phyloP scores from a whole-genome alignment of 2,329 filamentous ascomycete species.

The Coccinonectria pachysandricola region DNA sequence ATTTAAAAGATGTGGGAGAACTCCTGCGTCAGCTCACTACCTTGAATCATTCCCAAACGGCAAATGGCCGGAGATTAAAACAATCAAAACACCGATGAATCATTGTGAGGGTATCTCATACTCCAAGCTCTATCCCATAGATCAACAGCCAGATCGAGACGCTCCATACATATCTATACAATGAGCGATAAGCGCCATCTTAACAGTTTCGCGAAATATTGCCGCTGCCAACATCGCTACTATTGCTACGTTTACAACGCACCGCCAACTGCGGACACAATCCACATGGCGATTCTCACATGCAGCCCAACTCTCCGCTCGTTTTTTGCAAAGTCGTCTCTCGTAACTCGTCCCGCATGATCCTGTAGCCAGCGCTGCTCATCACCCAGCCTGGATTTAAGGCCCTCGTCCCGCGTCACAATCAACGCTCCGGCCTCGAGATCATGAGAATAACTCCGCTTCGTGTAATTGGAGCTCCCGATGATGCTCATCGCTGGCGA shows the following conservation, averaged over 20 bases:
- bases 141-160: too few species aligned
- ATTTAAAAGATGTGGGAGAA: too few species aligned
- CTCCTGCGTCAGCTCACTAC: too few species aligned
- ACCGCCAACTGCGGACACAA: constrained; percentile 75
- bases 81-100: too few species aligned
- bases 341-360: constrained; percentile 56
- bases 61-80: too few species aligned
- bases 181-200: too few species aligned
- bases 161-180: too few species aligned
- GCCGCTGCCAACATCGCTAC: background rate
- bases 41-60: too few species aligned
- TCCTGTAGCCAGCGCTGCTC: constrained; percentile 76
- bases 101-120: too few species aligned
- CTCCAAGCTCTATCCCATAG: too few species aligned
- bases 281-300: constrained; percentile 87
- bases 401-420: constrained; percentile 62
- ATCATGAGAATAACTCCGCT: constrained; percentile 84
- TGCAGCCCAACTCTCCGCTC: constrained; percentile 79
- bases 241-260: too few species aligned
- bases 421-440: constrained; percentile 83
- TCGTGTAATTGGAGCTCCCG: constrained; percentile 92
- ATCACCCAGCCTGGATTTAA: constrained; percentile 64
- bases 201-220: too few species aligned
- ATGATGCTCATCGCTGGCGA: constrained; percentile 72
- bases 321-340: constrained; percentile 68